Conservation (phyloP, 306 rosid species). For the Prinsepia uniflora region DNA sequence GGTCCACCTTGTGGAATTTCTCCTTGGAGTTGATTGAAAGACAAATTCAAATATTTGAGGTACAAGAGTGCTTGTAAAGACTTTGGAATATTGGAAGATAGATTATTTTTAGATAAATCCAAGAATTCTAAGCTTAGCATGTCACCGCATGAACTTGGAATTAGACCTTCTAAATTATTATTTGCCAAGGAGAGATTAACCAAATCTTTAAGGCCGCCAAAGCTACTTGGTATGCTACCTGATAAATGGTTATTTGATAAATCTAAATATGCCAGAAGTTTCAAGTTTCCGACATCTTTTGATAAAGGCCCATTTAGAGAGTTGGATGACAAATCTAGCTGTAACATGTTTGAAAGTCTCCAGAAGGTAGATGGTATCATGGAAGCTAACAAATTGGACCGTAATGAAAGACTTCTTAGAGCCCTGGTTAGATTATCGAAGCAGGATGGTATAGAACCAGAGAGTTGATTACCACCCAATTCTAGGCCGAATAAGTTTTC, state of each 20-base stretch:
- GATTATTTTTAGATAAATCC: slow-evolving; percentile 13
- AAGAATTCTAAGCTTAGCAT: not conserved
- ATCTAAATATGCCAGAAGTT: not conserved
- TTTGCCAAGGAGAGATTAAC: not conserved
- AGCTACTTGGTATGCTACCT: not conserved
- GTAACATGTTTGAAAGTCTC: not conserved
- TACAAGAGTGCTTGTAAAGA: not conserved
- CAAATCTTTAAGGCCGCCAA: not conserved
- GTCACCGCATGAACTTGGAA: slow-evolving; percentile 28
- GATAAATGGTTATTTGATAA: slow-evolving; percentile 1
- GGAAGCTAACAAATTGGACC: not conserved
- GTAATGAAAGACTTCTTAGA: not conserved
- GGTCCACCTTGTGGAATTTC: slow-evolving; percentile 26
- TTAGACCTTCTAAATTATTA: slow-evolving; percentile 1
- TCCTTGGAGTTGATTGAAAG: slow-evolving; percentile 22
- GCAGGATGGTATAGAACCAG: not conserved
- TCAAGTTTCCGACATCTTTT: not conserved
- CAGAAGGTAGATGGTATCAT: slow-evolving; percentile 9
- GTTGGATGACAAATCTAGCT: slow-evolving; percentile 3
- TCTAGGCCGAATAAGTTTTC: too few relatives aligned
- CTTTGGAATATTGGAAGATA: not conserved
- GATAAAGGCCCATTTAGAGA: not conserved
- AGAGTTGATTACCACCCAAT: not conserved
- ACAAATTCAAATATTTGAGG: slow-evolving; percentile 1
- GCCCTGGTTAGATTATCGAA: not conserved